These are phyloP conservation scores for Blastobotrys aristatus DNA, from an alignment of 1,139 yeast species.

Conservation along the genomic window DNA sequence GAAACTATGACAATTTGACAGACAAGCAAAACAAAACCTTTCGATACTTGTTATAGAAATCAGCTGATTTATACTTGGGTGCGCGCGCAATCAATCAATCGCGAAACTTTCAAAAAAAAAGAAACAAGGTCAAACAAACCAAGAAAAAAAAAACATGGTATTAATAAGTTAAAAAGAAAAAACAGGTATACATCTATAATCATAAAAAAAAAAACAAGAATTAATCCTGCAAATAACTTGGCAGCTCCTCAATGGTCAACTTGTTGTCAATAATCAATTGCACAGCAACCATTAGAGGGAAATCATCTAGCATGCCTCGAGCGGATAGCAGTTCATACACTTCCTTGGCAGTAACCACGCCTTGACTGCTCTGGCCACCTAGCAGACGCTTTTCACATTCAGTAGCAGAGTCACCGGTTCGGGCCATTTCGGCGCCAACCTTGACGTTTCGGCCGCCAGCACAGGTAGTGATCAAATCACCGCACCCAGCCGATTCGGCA, in stretches of 20 bases:
- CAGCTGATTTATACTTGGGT: too few relatives aligned
- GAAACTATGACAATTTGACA: conserved; percentile 7
- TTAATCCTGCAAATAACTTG: conserved; percentile 27
- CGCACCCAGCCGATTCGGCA: conserved; percentile 92
- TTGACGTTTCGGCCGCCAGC: conserved; percentile 93
- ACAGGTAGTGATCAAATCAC: conserved; percentile 93
- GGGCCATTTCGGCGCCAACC: conserved; percentile 61
- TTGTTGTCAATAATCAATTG: conserved; percentile 74
- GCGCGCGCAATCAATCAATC: background rate
- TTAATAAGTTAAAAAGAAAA: too few relatives aligned
- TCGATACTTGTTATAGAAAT: conserved; percentile 11
- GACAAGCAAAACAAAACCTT: conserved; percentile 14
- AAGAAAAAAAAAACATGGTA: too few relatives aligned
- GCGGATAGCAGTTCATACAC: conserved; percentile 75
- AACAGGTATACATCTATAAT: background rate
- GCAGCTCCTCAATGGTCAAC: conserved; percentile 41
- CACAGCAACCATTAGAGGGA: conserved; percentile 84
- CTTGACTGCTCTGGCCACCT: conserved; percentile 94
- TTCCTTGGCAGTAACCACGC: conserved; percentile 82
- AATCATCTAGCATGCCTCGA: conserved; percentile 58
- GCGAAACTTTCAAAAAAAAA: background rate
- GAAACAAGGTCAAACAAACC: too few relatives aligned
- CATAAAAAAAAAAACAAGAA: too few relatives aligned
- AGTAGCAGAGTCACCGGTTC: conserved; percentile 65
- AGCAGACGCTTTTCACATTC: conserved; percentile 77